Evolutionary conservation across 1,139 yeast species (phyloP).

Genomic region (Yamadazyma friedrichii): DNA sequence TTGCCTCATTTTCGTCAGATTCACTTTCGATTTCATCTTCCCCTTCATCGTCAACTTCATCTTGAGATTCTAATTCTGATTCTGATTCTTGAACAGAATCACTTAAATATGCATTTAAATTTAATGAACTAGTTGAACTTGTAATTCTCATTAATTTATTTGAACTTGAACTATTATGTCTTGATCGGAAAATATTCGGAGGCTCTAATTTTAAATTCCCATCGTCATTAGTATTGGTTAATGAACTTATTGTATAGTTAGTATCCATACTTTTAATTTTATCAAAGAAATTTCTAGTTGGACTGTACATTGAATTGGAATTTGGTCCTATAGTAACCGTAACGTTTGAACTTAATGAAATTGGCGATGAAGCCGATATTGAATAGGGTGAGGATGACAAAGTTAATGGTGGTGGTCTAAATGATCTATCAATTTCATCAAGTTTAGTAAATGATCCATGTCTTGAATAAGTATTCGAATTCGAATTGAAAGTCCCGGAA

Average conservation of each 20-base stretch:
- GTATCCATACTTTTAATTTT: constrained; percentile 15
- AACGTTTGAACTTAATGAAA: constrained; percentile 10
- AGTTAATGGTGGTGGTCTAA: constrained; percentile 13
- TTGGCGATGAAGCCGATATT: constrained; percentile 13
- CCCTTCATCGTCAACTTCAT: not conserved
- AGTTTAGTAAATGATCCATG: constrained; percentile 1
- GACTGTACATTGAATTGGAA: constrained; percentile 16
- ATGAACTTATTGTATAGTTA: constrained; percentile 32
- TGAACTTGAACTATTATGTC: constrained; percentile 17
- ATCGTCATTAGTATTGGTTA: constrained; percentile 16
- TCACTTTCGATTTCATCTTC: not conserved
- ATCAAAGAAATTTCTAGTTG: constrained; percentile 17
- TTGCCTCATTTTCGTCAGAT: not conserved
- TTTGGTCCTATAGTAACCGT: constrained; percentile 17
- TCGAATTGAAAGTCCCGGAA: not conserved
- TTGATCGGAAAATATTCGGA: constrained; percentile 32
- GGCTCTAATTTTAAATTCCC: constrained; percentile 32
- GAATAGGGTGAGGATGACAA: constrained; percentile 9
- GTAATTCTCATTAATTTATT: constrained; percentile 35
- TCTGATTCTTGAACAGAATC: constrained; percentile 19
- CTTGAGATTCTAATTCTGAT: not conserved
- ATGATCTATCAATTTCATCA: constrained; percentile 2
- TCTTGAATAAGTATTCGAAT: not conserved
- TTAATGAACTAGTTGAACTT: constrained; percentile 43
- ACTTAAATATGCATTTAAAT: constrained; percentile 45